These are phyloP conservation scores for Boletus rubescentipes DNA, from an alignment of 768 basidiomycete genomes.

Conservation along the genomic window DNA sequence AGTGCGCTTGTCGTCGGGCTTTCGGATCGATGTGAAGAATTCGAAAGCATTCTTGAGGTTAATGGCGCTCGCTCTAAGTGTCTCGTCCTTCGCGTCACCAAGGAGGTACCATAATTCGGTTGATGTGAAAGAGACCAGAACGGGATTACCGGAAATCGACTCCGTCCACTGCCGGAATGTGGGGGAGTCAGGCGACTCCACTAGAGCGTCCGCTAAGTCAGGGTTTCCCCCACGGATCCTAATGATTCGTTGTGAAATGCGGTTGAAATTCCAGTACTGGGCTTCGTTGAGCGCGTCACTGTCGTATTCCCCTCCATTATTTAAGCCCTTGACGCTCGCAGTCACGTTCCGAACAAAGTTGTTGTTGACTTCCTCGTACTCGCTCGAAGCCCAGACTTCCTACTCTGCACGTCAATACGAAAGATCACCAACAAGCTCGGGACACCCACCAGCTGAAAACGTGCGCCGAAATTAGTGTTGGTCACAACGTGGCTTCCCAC, in stretches of 20 bases:
- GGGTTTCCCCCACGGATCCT: constrained; percentile 4
- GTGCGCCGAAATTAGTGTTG: constrained; percentile 1
- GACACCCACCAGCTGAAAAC: constrained; percentile 3
- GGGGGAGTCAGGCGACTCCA: neutral
- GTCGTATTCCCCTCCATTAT: constrained; percentile 4
- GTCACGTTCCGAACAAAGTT: constrained; percentile 5
- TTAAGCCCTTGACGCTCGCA: constrained; percentile 9
- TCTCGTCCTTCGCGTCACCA: neutral
- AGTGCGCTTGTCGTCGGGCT: constrained; percentile 1
- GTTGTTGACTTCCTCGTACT: constrained; percentile 2
- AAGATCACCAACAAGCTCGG: too few relatives aligned
- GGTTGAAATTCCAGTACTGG: constrained; percentile 1
- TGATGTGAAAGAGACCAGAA: neutral
- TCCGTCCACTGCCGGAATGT: constrained; percentile 3
- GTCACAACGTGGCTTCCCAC: constrained; percentile 6
- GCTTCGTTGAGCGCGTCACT: neutral
- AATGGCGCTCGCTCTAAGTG: constrained; percentile 1
- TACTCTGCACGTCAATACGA: neutral
- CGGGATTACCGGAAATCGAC: neutral
- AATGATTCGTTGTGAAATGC: constrained; percentile 3
- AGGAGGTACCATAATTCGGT: constrained; percentile 5
- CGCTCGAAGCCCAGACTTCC: constrained; percentile 10
- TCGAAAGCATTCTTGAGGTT: constrained; percentile 1
- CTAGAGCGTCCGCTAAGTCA: neutral
- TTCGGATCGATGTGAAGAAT: constrained; percentile 1